These are phyloP conservation scores for Beauveria sp. DNA, from an alignment of 2,329 filamentous ascomycete genomes.

Conservation along the genomic window DNA sequence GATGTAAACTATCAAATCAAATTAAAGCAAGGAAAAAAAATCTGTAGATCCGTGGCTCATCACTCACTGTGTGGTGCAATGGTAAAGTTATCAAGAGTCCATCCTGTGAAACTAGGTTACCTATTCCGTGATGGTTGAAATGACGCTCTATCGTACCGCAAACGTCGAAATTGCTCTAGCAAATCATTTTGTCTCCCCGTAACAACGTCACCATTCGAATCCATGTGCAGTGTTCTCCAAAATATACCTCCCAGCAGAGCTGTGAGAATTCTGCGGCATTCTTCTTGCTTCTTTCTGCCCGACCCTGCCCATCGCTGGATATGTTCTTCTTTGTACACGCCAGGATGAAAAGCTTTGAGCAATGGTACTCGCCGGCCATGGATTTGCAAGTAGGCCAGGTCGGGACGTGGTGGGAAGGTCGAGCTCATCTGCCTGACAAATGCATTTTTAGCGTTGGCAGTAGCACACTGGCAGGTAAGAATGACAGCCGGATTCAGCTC, in stretches of 20 bases:
- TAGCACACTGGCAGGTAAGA: constrained; percentile 2
- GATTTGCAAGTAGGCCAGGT: neutral
- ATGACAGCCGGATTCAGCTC: neutral
- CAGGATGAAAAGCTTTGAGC: constrained; percentile 3
- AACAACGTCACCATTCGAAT: constrained; percentile 12
- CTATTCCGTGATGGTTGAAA: no score
- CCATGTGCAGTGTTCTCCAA: neutral
- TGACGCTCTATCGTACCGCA: constrained; percentile 14
- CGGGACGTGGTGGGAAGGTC: neutral
- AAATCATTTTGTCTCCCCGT: constrained; percentile 21
- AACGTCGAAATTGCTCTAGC: constrained; percentile 16
- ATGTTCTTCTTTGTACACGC: neutral
- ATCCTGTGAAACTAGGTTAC: no score
- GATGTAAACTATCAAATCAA: no score
- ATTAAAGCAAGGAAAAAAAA: no score
- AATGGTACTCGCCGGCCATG: neutral
- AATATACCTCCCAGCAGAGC: neutral
- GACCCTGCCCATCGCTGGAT: neutral
- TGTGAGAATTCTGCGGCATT: neutral
- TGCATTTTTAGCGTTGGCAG: neutral
- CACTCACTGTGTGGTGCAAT: no score
- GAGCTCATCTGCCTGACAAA: neutral
- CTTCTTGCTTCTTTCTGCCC: neutral
- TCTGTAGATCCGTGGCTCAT: no score
- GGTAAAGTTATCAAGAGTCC: no score